A percentile compares a stretch with the other conserved stretches of the same genome.
Conservation (phyloP, 805 yeast species). For the Candida patagonica region DNA sequence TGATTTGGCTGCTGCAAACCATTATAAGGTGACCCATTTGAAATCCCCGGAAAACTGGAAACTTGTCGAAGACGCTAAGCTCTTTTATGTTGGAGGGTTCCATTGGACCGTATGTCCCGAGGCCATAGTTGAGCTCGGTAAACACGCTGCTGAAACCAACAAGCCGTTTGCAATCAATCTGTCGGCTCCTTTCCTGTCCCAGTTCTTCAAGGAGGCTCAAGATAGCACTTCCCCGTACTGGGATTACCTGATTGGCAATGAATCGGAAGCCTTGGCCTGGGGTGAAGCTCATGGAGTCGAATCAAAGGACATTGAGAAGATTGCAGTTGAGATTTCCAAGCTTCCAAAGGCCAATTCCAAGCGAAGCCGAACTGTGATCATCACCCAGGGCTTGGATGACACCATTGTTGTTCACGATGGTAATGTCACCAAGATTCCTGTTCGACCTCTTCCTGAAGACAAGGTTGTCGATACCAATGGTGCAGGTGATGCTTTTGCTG, state of each 20-base stretch:
- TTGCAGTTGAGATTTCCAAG: constrained; percentile 76
- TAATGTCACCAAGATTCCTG: constrained; percentile 43
- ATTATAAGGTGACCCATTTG: constrained; percentile 82
- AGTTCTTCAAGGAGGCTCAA: constrained; percentile 87
- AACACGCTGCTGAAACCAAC: constrained; percentile 80
- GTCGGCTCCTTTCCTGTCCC: constrained; percentile 94
- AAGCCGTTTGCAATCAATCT: constrained; percentile 77
- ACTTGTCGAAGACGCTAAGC: constrained; percentile 68
- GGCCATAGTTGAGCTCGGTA: constrained; percentile 80
- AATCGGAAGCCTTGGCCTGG: constrained; percentile 91
- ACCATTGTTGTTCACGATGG: constrained; percentile 67
- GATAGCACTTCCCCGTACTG: constrained; percentile 75
- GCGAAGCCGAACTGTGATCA: constrained; percentile 75
- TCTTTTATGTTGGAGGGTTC: constrained; percentile 96
- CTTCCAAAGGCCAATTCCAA: constrained; percentile 62
- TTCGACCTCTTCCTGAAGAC: constrained; percentile 56
- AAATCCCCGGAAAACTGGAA: constrained; percentile 86
- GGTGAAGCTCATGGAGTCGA: constrained; percentile 73
- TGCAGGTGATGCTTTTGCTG: constrained; percentile 98
- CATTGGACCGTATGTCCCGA: constrained; percentile 96
- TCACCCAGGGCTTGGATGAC: constrained; percentile 93
- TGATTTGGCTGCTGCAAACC: constrained; percentile 96
- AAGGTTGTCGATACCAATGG: constrained; percentile 91
- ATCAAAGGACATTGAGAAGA: constrained; percentile 53
- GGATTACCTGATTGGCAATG: constrained; percentile 89